Base-by-base conservation (phyloP, 352 stramenopile genomes). In the Globisporangium spinosum region DNA sequence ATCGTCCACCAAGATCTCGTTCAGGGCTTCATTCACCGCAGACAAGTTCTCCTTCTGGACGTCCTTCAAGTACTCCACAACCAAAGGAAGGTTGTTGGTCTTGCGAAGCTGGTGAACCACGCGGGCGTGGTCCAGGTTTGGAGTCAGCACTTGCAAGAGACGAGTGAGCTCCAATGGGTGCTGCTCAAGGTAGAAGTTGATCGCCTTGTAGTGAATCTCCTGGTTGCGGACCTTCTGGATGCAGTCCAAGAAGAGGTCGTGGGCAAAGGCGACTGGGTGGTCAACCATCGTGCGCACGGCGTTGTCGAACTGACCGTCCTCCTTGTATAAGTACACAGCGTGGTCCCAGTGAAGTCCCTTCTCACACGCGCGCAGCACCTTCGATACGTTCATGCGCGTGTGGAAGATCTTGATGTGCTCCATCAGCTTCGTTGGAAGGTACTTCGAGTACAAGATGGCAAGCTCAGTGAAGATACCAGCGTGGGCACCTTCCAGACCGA, bases 371-470 rank as follows among this genome's bases (percentile, higher is more conserved):
- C 96, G 92, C 62, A 98, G 71, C 38, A 98, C 85, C 87, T 99
- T 99, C 64, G 95, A 98, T 56, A 99, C 91, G 82, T 99, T 99
- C 85, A 99, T 98, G 67, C 98, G 97, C 67, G 83, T 98, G 85
- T 98, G 98, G 89, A 99, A 99, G 58, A 99, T 98, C 85, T 99
- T 99, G 81, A 99, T 95, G 81, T 99, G 98, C 73, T 99, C 98
- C 97, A 99, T 99, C 23, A 99, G 84, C 87, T 99, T 99, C 23
- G 98, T 90, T 29, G 97, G 97, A 61, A 98, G 79, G 87, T 99
- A 99, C 85, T 99, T 99, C 23, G 97, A 99, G 89, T 99, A 99
- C 58, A 99, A 77, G 55, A 99, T 97, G 49, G 94, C 98, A 55
- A 99, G 87, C 83, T 99, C 97, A 29, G 98, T 99, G 77, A 99